Evolutionary conservation across 352 stramenopile species (phyloP).

Genomic region (Phytophthora sp.): DNA sequence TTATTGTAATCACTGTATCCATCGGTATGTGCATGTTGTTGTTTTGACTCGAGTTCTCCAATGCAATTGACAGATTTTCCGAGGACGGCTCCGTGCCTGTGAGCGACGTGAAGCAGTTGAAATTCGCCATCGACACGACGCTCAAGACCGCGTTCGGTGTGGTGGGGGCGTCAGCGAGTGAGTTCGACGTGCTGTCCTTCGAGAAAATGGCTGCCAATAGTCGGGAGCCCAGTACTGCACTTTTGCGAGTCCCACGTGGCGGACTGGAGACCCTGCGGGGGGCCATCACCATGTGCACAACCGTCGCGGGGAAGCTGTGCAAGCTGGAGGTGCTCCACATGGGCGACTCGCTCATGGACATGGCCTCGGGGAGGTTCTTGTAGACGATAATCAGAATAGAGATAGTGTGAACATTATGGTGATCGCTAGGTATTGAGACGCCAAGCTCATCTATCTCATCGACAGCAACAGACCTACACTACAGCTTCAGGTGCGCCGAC

Average conservation of each 20-base stretch:
- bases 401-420: conserved; percentile 9
- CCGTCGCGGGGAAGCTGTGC: conserved; percentile 66
- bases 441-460: conserved; percentile 20
- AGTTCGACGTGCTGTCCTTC: conserved; percentile 72
- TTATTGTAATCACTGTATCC: not conserved
- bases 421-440: conserved; percentile 15
- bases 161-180: conserved; percentile 58
- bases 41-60: not conserved
- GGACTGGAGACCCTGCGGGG: conserved; percentile 67
- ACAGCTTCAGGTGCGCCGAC: conserved; percentile 83
- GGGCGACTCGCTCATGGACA: conserved; percentile 65
- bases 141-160: conserved; percentile 74
- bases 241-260: conserved; percentile 65
- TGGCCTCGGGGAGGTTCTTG: conserved; percentile 71
- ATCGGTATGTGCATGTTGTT: not conserved
- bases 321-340: conserved; percentile 71
- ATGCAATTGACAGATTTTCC: conserved; percentile 49
- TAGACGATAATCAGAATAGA: conserved; percentile 19
- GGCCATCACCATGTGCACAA: conserved; percentile 78
- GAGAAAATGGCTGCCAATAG: conserved; percentile 29
- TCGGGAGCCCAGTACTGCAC: conserved; percentile 55
- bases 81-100: conserved; percentile 49
- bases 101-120: conserved; percentile 65
- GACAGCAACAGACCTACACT: conserved; percentile 57
- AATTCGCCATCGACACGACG: conserved; percentile 76